phyloP scores from a whole-genome alignment of 768 basidiomycete genomes.

The Lactifluus volemus region DNA sequence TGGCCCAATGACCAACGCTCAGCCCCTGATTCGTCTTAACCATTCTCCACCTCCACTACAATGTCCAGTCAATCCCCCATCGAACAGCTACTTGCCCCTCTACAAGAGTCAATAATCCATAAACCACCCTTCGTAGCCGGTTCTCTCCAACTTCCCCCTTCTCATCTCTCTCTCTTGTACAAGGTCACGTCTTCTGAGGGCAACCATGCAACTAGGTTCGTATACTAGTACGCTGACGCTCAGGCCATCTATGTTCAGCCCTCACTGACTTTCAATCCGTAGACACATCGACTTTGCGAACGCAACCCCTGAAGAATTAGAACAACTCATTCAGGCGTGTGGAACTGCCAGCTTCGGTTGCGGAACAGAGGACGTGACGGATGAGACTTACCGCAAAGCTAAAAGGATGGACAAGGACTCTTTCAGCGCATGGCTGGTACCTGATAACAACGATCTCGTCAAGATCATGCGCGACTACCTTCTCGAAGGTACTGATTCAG shows the following conservation, averaged over 20 bases:
- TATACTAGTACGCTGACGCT: too few relatives aligned
- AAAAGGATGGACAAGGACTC: constrained; percentile 31
- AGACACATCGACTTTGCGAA: constrained; percentile 8
- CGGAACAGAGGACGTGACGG: constrained; percentile 31
- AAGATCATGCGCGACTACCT: constrained; percentile 22
- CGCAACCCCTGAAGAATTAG: constrained; percentile 15
- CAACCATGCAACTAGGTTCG: background rate
- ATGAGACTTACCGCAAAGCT: constrained; percentile 38
- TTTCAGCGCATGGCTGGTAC: constrained; percentile 31
- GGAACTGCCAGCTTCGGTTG: constrained; percentile 35
- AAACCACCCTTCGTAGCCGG: constrained; percentile 17
- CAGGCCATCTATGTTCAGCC: background rate
- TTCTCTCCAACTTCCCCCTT: constrained; percentile 7
- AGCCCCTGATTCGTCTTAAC: too few relatives aligned
- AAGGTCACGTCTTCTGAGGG: background rate
- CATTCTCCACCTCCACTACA: too few relatives aligned
- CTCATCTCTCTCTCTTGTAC: constrained; percentile 16
- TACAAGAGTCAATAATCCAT: constrained; percentile 5
- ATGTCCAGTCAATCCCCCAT: too few relatives aligned
- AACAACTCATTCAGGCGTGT: constrained; percentile 29
- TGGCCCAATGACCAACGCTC: too few relatives aligned
- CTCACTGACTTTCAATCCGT: background rate
- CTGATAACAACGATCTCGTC: constrained; percentile 24
- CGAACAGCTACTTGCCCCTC: background rate
- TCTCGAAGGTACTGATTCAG: constrained; percentile 19